A percentile compares a stretch with the other conserved stretches of the same genome.
Evolutionary conservation across 2,329 filamentous ascomycete species (phyloP).

Genomic region (Paecilomyces sp.): DNA sequence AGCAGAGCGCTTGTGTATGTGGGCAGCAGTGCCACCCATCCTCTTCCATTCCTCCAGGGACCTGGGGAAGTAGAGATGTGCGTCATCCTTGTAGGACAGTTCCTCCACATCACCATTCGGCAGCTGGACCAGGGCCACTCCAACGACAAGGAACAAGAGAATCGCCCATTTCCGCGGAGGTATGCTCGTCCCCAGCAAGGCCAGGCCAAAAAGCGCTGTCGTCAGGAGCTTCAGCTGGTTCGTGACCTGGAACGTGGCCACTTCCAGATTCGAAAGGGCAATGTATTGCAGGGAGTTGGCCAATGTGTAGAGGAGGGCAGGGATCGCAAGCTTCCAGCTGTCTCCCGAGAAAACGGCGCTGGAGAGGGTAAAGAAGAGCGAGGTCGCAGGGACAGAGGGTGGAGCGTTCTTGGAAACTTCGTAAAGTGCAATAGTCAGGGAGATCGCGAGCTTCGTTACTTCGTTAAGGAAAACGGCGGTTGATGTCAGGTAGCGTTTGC

Average conservation of each 20-base stretch:
- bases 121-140: conserved; percentile 79
- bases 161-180: conserved; percentile 71
- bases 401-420: conserved; percentile 73
- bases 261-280: conserved; percentile 82
- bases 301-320: conserved; percentile 79
- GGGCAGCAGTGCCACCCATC: conserved; percentile 41
- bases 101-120: conserved; percentile 54
- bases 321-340: conserved; percentile 90
- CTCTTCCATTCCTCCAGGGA: conserved; percentile 68
- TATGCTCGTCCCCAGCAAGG: conserved; percentile 65
- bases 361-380: conserved; percentile 72
- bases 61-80: conserved; percentile 63
- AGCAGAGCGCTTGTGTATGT: conserved; percentile 64
- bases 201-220: conserved; percentile 78
- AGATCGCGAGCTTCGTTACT: conserved; percentile 80
- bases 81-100: conserved; percentile 47
- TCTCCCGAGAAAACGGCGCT: conserved; percentile 79
- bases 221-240: conserved; percentile 94
- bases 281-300: conserved; percentile 94
- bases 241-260: conserved; percentile 86
- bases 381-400: conserved; percentile 70
- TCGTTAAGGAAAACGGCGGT: conserved; percentile 94
- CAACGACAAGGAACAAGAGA: conserved; percentile 69
- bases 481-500: conserved; percentile 85
- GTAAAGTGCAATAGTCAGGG: conserved; percentile 78